These are phyloP conservation scores for Dicorynia guianensis DNA, from an alignment of 306 rosid species.

Conservation along the genomic window DNA sequence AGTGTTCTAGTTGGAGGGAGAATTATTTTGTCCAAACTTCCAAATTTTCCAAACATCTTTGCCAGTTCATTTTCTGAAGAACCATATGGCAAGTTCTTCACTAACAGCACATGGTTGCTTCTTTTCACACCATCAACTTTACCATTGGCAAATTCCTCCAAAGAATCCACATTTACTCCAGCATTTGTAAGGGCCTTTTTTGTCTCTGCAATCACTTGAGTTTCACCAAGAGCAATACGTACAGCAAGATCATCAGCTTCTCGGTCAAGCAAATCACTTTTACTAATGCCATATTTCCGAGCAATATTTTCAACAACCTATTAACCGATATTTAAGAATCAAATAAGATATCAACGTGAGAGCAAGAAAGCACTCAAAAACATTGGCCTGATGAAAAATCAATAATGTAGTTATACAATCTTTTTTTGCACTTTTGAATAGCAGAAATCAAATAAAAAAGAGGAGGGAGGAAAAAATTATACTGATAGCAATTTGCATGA, in stretches of 20 bases:
- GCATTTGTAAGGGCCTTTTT: conserved; percentile 79
- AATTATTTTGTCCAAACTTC: conserved; percentile 85
- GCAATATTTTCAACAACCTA: conserved; percentile 88
- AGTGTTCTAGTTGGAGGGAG: conserved; percentile 86
- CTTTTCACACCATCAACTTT: conserved; percentile 76
- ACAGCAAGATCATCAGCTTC: conserved; percentile 93
- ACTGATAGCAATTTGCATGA: neutral
- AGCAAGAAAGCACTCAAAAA: conserved; percentile 18
- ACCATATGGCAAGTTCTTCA: conserved; percentile 92
- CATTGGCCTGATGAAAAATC: conserved; percentile 36
- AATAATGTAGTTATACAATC: neutral
- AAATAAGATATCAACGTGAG: conserved; percentile 27
- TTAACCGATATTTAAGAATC: conserved; percentile 26
- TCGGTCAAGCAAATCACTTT: conserved; percentile 78
- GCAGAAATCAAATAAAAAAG: neutral
- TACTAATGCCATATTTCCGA: conserved; percentile 79
- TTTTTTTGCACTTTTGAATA: neutral
- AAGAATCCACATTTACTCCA: conserved; percentile 80
- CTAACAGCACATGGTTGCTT: conserved; percentile 86
- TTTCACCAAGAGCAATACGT: conserved; percentile 84
- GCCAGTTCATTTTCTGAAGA: conserved; percentile 83
- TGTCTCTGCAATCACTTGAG: conserved; percentile 88
- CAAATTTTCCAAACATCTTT: conserved; percentile 83
- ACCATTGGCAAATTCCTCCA: conserved; percentile 74
- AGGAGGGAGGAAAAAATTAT: neutral